Conservation (phyloP, 768 basidiomycete genomes). For the Basidioascus undulatus region DNA sequence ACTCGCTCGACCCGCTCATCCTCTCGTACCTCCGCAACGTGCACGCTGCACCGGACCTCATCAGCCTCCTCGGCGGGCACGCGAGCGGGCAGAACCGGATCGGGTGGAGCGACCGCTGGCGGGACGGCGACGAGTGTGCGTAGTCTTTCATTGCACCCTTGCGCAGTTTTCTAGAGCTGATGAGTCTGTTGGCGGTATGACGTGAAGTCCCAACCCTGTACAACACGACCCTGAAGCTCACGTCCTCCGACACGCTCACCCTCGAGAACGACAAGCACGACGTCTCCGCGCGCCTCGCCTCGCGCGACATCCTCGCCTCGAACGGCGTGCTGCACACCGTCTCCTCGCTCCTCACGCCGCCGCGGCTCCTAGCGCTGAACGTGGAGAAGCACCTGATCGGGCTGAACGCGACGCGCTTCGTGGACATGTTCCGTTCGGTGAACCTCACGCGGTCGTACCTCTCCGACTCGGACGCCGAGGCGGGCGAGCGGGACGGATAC, state of each 20-base stretch:
- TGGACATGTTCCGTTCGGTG: slow-evolving; percentile 64
- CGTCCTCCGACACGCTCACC: slow-evolving; percentile 26
- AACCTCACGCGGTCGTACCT: slow-evolving; percentile 29
- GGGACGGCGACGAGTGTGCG: slow-evolving; percentile 1
- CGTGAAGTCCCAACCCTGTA: slow-evolving; percentile 14
- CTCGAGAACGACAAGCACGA: slow-evolving; percentile 19
- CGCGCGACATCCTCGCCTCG: slow-evolving; percentile 71
- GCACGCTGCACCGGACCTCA: slow-evolving; percentile 58
- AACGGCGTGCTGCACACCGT: slow-evolving; percentile 89
- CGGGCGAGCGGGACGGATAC: slow-evolving; percentile 22
- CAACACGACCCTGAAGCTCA: slow-evolving; percentile 39
- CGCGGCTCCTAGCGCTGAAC: slow-evolving; percentile 49
- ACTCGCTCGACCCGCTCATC: slow-evolving; percentile 48
- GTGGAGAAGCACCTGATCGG: slow-evolving; percentile 87
- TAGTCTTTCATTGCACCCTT: background rate
- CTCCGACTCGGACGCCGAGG: slow-evolving; percentile 10
- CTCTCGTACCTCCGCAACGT: slow-evolving; percentile 68
- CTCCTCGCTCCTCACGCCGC: slow-evolving; percentile 54
- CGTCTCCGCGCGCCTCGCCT: slow-evolving; percentile 33
- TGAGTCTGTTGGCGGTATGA: too few species aligned
- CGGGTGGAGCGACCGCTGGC: slow-evolving; percentile 17
- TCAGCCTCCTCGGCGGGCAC: slow-evolving; percentile 54
- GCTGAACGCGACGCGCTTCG: slow-evolving; percentile 73
- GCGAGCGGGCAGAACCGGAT: slow-evolving; percentile 25
- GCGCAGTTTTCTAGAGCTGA: slow-evolving; percentile 8